Evolutionary conservation across 2,329 filamentous ascomycete genomes (phyloP).

Genomic region (Bipolaris sorokiniana): DNA sequence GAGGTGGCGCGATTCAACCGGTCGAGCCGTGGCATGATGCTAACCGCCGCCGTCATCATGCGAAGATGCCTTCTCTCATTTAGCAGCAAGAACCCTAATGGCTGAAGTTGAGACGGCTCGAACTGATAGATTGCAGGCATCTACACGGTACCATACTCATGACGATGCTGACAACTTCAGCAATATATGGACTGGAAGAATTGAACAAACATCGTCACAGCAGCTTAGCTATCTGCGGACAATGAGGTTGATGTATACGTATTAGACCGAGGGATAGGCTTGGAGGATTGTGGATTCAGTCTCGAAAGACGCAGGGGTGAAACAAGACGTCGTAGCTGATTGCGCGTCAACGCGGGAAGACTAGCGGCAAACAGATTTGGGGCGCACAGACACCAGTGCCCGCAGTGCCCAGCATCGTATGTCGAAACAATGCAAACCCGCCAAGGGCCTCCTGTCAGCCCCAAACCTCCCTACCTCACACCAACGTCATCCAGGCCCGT

Average conservation of each 20-base stretch:
- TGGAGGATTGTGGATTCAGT: conserved; percentile 8
- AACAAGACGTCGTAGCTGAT: conserved; percentile 20
- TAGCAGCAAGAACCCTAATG: neutral
- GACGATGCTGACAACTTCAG: neutral
- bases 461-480: conserved; percentile 14
- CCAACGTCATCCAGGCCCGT: conserved; percentile 23
- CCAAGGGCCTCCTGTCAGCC: conserved; percentile 3
- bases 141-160: neutral
- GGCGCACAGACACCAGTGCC: conserved; percentile 6
- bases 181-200: conserved; percentile 11
- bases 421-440: conserved; percentile 11
- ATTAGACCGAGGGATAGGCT: conserved; percentile 7
- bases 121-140: neutral
- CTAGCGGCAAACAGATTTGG: neutral
- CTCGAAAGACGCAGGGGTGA: conserved; percentile 14
- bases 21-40: conserved; percentile 15
- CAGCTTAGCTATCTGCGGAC: neutral
- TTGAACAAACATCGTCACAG: neutral
- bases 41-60: neutral
- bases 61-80: neutral
- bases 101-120: neutral
- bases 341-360: conserved; percentile 14
- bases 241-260: conserved; percentile 4
- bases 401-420: conserved; percentile 2
- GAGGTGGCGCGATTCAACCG: neutral